These are phyloP conservation scores for Camelina laxa DNA, from an alignment of 345 rosid species.

Conservation along the genomic window DNA sequence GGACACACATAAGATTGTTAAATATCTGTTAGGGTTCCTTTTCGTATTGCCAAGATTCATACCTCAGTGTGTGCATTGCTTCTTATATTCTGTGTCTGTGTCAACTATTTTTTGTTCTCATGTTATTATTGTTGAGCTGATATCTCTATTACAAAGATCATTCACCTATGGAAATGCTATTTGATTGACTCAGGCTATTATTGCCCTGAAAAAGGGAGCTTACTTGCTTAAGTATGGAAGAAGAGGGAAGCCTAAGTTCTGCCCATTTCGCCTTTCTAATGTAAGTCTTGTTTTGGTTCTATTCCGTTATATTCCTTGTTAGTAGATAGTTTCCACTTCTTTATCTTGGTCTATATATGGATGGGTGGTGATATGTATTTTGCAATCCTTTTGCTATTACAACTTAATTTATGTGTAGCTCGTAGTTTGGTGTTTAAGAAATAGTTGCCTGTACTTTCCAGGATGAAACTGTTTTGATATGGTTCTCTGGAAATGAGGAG, in stretches of 20 bases:
- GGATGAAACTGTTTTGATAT: constrained; percentile 96
- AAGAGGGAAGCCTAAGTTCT: constrained; percentile 97
- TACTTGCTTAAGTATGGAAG: constrained; percentile 96
- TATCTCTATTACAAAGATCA: neutral
- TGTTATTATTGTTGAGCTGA: neutral
- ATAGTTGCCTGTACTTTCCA: constrained; percentile 50
- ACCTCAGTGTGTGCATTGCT: constrained; percentile 4
- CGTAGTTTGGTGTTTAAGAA: constrained; percentile 9
- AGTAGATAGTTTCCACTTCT: neutral
- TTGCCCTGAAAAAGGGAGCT: constrained; percentile 95
- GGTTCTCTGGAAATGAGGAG: constrained; percentile 96
- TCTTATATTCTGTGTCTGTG: neutral
- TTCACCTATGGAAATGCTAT: constrained; percentile 18
- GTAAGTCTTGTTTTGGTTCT: constrained; percentile 55
- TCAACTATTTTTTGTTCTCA: neutral
- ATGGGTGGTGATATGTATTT: neutral
- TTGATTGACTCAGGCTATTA: constrained; percentile 77
- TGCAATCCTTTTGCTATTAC: neutral
- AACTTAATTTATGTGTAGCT: neutral
- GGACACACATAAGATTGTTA: no score
- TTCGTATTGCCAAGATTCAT: neutral
- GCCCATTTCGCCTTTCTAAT: constrained; percentile 97
- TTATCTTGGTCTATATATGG: neutral
- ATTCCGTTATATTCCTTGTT: neutral
- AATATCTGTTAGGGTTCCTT: no score